Conservation (phyloP, 768 basidiomycete genomes). For the Amanita rimosa region DNA sequence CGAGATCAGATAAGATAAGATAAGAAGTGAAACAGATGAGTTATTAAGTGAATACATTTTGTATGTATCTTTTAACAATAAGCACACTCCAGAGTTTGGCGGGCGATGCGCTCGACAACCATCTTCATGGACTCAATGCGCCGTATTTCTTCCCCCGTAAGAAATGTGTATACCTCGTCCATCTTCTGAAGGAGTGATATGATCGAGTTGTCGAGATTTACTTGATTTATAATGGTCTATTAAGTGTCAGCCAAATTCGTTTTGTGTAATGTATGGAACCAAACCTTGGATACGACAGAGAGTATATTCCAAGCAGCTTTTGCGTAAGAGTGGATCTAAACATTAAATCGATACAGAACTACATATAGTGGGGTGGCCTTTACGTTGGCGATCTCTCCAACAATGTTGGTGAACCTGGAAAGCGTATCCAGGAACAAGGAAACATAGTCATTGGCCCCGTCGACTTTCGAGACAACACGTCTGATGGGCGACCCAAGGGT, state of each 20-base stretch:
- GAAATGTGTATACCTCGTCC: background rate
- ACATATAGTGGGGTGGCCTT: background rate
- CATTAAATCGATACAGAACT: background rate
- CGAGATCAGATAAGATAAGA: no score
- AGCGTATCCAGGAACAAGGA: background rate
- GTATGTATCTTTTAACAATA: no score
- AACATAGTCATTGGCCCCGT: background rate
- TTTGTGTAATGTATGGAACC: background rate
- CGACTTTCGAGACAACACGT: background rate
- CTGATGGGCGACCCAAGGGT: background rate
- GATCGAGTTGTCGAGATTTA: background rate
- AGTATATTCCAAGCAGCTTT: background rate
- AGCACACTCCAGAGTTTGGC: background rate
- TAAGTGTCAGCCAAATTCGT: background rate
- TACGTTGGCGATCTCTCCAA: background rate
- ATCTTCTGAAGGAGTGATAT: background rate
- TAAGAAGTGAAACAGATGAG: no score
- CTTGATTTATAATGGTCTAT: background rate
- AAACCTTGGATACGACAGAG: background rate
- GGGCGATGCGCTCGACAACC: background rate
- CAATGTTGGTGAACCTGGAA: background rate
- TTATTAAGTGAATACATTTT: no score
- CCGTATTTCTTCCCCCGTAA: background rate
- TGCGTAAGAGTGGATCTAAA: background rate
- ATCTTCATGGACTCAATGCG: background rate